Evolutionary conservation across 2,329 filamentous ascomycete genomes (phyloP), one percentile per base, ranked within the genome.

Genomic region (Pseudocercospora fuligena): DNA sequence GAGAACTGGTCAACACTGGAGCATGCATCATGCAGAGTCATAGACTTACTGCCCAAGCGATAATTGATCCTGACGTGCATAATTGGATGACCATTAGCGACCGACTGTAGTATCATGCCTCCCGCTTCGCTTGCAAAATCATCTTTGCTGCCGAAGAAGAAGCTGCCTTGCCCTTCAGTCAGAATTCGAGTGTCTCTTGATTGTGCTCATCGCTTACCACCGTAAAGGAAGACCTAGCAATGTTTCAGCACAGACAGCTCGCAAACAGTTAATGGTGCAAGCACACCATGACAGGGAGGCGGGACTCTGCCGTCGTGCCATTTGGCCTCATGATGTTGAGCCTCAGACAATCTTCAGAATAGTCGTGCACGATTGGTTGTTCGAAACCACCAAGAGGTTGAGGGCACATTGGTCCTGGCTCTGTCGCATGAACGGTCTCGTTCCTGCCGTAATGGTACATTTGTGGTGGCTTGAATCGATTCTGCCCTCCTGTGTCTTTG

Each of bases 261-360:
- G 40, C 40, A 12, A 12, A 43, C 4, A 4, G 12, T n/a, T 14
- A 43, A n/a, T 11, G 40, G 4, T 14, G 40, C 40, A 43, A 27
- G 27, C 40, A n/a, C 9, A 43, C 40, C 40, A 43, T 14, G n/a
- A 43, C 40, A n/a, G 40, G 40, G n/a, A 43, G 40, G 12, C 68
- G 71, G 14, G 69, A 69, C 40, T 76, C 73, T 6, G 49, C 25
- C 4, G 21, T 27, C 3, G 69, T 69, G 12, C 62, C 65, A 54
- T 64, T 66, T 3, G 70, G 69, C 6, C 65, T 47, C n/a, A 68
- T 63, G n/a, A 74, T 64, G 57, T 72, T 72, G n/a, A 74, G 33
- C 74, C 72, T 57, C 70, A 78, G 62, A 76, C 77, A 80, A 21
- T 75, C 67, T 33, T 57, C 54, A 65, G 36, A 78, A 66, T 8